Base-by-base conservation (phyloP, 306 rosid genomes). In the Psophocarpus tetragonolobus region DNA sequence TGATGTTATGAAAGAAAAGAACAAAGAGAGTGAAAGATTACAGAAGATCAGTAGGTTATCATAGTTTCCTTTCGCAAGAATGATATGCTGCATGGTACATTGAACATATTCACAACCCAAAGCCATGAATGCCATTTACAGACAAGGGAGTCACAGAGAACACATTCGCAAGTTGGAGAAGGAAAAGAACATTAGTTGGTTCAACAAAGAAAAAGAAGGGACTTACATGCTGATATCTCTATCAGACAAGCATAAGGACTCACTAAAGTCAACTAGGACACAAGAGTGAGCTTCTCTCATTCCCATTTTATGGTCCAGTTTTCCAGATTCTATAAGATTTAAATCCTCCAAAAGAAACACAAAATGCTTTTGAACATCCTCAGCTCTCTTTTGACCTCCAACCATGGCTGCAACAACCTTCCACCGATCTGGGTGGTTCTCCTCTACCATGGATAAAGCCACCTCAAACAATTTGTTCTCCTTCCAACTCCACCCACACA, bases 391-490 rank as follows among this genome's bases (percentile, higher is more conserved):
- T 61, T 85, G 29, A 15, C 91, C 96, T 66, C 96, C 96, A 24
- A 91, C 54, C 87, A 85, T 82, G 79, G 91, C 80, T 6, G 91
- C 96, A 57, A 88, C 87, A 12, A 84, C 62, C 35, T 84, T 84
- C 96, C 96, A 88, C 56, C 93, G 71, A 67, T 86, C 81, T 26
- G 93, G 96, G 57, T 88, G 85, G 50, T 83, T 75, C 75, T 90
- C 90, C 30, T 92, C 93, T n/a, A 92, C 91, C 79, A 79, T 83
- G 3, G 91, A 89, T 73, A 90, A 85, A 74, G 95, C 97, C 69
- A 87, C 58, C 88, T 92, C 97, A 80, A 92, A 92, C 87, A 85
- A 74, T 68, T 90, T 92, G 87, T 90, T 92, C 88, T 92, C 93
- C 84, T 90, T 90, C 95, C 92, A 90, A 83, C 93, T 92, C 95